Conservation (phyloP, 1,284 basidiomycete species). For the Ceratobasidium sp. region DNA sequence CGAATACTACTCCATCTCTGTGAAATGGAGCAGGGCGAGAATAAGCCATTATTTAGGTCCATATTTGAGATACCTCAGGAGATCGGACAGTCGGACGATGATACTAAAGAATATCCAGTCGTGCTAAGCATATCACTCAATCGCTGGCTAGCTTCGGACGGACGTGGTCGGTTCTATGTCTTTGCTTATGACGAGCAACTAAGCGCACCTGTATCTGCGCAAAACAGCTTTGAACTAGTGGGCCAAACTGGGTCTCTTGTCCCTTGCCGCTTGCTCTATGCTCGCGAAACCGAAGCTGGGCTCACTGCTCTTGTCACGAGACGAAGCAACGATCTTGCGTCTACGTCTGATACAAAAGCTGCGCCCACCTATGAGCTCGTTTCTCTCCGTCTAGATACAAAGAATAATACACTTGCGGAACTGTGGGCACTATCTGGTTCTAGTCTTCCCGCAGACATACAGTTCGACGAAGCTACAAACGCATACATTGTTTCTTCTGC, state of each 20-base stretch:
- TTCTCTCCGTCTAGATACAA: constrained; percentile 23
- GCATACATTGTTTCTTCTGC: constrained; percentile 72
- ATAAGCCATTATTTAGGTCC: constrained; percentile 39
- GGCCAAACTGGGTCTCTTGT: constrained; percentile 49
- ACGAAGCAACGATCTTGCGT: background rate
- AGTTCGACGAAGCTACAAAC: constrained; percentile 63
- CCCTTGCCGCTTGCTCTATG: constrained; percentile 73
- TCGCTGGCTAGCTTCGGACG: constrained; percentile 76
- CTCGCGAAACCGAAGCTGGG: constrained; percentile 58
- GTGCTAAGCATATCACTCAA: constrained; percentile 68
- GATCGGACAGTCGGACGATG: constrained; percentile 49
- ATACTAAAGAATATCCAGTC: constrained; percentile 81
- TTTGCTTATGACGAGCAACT: constrained; percentile 57
- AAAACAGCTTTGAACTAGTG: constrained; percentile 31
- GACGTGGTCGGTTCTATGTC: constrained; percentile 76
- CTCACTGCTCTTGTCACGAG: constrained; percentile 26
- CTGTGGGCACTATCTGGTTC: constrained; percentile 78
- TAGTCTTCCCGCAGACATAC: constrained; percentile 76
- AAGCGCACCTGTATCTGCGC: background rate
- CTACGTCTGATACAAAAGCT: constrained; percentile 9
- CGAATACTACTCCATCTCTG: constrained; percentile 72
- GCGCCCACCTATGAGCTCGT: constrained; percentile 8
- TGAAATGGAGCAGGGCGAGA: constrained; percentile 67
- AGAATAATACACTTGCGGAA: constrained; percentile 58
- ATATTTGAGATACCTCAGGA: constrained; percentile 51